These are phyloP conservation scores for Talaromyces sp. DNA, from an alignment of 2,329 filamentous ascomycete species.

Conservation along the genomic window DNA sequence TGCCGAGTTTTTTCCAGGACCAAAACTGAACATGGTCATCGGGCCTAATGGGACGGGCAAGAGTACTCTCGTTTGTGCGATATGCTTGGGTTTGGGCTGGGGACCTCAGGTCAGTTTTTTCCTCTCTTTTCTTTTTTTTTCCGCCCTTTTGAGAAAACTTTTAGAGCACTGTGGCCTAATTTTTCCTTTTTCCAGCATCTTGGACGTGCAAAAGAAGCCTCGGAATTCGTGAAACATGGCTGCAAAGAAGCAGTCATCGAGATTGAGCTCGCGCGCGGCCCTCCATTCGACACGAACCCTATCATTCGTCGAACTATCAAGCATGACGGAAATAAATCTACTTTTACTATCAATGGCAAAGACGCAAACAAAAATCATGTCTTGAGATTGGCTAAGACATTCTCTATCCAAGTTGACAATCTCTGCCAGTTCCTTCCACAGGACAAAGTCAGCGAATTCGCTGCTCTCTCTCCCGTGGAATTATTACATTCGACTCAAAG, in stretches of 20 bases:
- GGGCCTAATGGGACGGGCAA: constrained; percentile 98
- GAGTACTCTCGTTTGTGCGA: constrained; percentile 93
- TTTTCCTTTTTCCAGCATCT: constrained; percentile 51
- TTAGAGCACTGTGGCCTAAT: constrained; percentile 1
- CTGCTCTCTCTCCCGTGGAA: constrained; percentile 72
- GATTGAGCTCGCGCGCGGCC: constrained; percentile 72
- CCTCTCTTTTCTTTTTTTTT: not conserved
- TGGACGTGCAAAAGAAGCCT: constrained; percentile 75
- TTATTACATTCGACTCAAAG: constrained; percentile 80
- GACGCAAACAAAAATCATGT: constrained; percentile 58
- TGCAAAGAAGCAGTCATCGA: constrained; percentile 73
- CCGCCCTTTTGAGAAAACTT: not conserved
- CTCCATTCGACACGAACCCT: constrained; percentile 56
- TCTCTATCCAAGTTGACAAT: constrained; percentile 95
- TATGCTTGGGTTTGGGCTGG: constrained; percentile 88
- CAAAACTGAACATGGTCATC: constrained; percentile 96
- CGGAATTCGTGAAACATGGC: constrained; percentile 92
- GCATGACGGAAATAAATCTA: constrained; percentile 72
- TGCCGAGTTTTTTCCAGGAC: constrained; percentile 85
- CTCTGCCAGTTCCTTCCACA: constrained; percentile 95
- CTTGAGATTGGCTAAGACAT: constrained; percentile 59
- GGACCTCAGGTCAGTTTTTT: constrained; percentile 52
- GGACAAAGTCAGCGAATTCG: constrained; percentile 92
- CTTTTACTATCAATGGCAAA: constrained; percentile 71
- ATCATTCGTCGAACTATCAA: constrained; percentile 72